These are phyloP conservation scores for Trichoderma orchidacearum DNA, from an alignment of 495 filamentous ascomycete species.

Conservation along the genomic window DNA sequence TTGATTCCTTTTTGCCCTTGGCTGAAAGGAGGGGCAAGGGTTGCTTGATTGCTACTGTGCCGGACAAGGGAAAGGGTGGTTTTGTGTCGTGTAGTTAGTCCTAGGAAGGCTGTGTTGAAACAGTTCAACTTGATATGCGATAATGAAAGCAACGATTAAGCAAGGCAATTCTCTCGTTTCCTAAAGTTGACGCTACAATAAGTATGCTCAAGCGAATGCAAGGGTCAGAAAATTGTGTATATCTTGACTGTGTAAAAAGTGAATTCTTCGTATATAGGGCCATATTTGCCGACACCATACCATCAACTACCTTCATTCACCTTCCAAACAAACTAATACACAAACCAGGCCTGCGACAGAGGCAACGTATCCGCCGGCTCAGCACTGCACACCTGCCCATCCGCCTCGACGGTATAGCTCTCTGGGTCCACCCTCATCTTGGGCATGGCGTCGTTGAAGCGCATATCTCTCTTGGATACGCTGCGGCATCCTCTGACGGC, in stretches of 20 bases:
- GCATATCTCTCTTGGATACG: constrained; percentile 86
- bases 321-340: constrained; percentile 42
- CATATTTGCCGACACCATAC: too few species aligned
- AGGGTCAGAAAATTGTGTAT: not conserved
- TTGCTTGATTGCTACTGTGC: not conserved
- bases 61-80: not conserved
- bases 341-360: constrained; percentile 67
- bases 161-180: not conserved
- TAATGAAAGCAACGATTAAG: not conserved
- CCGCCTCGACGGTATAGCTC: constrained; percentile 79
- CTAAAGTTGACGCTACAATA: too few species aligned
- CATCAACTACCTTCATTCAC: not conserved
- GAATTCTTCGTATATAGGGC: too few species aligned
- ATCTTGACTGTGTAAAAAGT: not conserved
- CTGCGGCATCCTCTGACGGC: constrained; percentile 66
- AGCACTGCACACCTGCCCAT: constrained; percentile 61
- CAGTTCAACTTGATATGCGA: not conserved
- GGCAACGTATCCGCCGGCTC: constrained; percentile 64
- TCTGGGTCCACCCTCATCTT: constrained; percentile 92
- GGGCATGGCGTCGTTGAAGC: constrained; percentile 77
- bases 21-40: not conserved
- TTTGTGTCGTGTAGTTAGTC: not conserved
- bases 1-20: not conserved
- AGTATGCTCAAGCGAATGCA: too few species aligned
- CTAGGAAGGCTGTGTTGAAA: not conserved